A percentile compares a stretch with the other conserved stretches of the same genome.
Evolutionary conservation across 768 basidiomycete species (phyloP).

Genomic region (Russula ochroleuca): DNA sequence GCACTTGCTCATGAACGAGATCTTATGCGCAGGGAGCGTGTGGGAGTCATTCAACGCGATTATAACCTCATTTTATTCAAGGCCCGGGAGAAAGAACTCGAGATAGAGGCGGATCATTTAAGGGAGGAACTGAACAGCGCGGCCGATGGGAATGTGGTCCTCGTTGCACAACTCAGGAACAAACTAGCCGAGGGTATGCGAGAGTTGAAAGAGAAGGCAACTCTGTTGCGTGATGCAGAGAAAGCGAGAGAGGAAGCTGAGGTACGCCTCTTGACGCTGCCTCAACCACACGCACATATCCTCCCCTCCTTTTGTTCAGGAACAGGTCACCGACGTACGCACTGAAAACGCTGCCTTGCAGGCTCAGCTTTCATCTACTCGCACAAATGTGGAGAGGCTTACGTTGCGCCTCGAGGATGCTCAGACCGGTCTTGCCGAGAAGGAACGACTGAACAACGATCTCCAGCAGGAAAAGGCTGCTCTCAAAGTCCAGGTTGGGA

Average conservation of each 20-base stretch:
- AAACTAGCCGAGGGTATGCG: constrained; percentile 36
- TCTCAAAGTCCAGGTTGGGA: constrained; percentile 58
- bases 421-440: constrained; percentile 47
- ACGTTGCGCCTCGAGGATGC: constrained; percentile 56
- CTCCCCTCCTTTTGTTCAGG: constrained; percentile 31
- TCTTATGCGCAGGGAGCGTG: constrained; percentile 49
- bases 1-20: constrained; percentile 54
- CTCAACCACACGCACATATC: background rate
- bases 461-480: constrained; percentile 52
- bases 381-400: constrained; percentile 53
- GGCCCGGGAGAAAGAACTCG: constrained; percentile 55
- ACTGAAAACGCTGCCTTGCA: constrained; percentile 49
- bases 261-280: constrained; percentile 30
- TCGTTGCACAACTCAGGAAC: constrained; percentile 47
- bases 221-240: constrained; percentile 33
- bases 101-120: constrained; percentile 48
- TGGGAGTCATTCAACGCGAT: constrained; percentile 59
- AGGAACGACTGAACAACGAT: constrained; percentile 55
- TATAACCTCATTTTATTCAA: constrained; percentile 65
- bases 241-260: constrained; percentile 30
- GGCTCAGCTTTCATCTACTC: constrained; percentile 42
- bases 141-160: constrained; percentile 7
- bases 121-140: constrained; percentile 43
- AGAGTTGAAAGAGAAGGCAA: constrained; percentile 45
- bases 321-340: constrained; percentile 42